Evolutionary conservation across 1,139 yeast genomes (phyloP), one percentile per base, ranked within the genome.

Genomic region (Protomyces lactucae-debilis): DNA sequence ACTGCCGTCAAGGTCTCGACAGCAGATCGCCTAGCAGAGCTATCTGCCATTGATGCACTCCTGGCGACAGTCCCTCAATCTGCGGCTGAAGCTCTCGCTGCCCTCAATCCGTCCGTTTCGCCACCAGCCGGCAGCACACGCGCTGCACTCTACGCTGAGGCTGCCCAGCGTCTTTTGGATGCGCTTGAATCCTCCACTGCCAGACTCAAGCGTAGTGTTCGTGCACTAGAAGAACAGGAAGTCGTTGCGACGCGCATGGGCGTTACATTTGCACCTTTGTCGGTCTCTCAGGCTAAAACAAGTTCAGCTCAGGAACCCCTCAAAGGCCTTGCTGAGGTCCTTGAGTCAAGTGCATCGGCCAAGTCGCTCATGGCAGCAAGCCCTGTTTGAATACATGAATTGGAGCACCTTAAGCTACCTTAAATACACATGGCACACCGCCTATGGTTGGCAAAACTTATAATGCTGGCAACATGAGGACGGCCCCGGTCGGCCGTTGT

Each of bases 141-240:
- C 14, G 23, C 52, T 2, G 57, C 52, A 10, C 16, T 12, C 14
- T 59, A 18, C 35, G 57, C 57, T 5, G 16, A n/a, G 14, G 57
- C 53, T 21, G 45, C 63, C 5, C 45, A 52, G 10, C 36, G 36
- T 16, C 45, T 45, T 12, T 57, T 59, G 18, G 45, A 52, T 9
- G 32, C 45, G n/a, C 63, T 59, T 35, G 63, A 59, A 51, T 18
- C 32, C 4, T 14, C 43, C 23, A 37, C 63, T 8, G 63, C 57
- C 18, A 28, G 43, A 35, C 46, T 59, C 32, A 59, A 59, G 57
- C 43, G 63, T 3, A 32, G 48, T 32, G 46, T 59, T 23, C 45
- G 63, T 3, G 57, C 48, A n/a, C 39, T 59, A 6, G 63, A 59
- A 18, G 57, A 52, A 28, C 40, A 59, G 3, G 63, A 59, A 18